Evolutionary conservation across 2,329 filamentous ascomycete genomes (phyloP).

Genomic region (Mariannaea sp.): DNA sequence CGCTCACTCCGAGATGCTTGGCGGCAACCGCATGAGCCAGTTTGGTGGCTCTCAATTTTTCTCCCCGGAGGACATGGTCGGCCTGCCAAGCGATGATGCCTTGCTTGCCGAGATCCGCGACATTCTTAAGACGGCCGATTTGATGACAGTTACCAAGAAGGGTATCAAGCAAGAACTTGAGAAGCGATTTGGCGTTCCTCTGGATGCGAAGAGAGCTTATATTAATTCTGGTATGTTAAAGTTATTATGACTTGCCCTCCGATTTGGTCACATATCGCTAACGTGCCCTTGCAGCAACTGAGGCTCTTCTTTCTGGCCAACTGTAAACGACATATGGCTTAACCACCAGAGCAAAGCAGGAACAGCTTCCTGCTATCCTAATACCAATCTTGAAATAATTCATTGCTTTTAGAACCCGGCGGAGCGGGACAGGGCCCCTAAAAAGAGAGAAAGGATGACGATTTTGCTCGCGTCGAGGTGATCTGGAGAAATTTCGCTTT

Average conservation of each 20-base stretch:
- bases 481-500: slow-evolving; percentile 8
- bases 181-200: slow-evolving; percentile 81
- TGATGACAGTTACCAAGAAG: slow-evolving; percentile 99
- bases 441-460: slow-evolving; percentile 32
- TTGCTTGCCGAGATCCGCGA: slow-evolving; percentile 92
- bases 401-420: slow-evolving; percentile 24
- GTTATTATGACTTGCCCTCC: not conserved
- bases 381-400: slow-evolving; percentile 27
- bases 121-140: slow-evolving; percentile 85
- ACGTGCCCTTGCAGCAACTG: slow-evolving; percentile 61
- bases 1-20: slow-evolving; percentile 69
- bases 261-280: slow-evolving; percentile 18
- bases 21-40: slow-evolving; percentile 62
- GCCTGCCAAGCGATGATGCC: slow-evolving; percentile 85
- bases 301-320: slow-evolving; percentile 78
- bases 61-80: slow-evolving; percentile 68
- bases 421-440: slow-evolving; percentile 32
- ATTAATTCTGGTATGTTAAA: slow-evolving; percentile 82
- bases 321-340: slow-evolving; percentile 53
- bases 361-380: slow-evolving; percentile 19
- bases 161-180: slow-evolving; percentile 94
- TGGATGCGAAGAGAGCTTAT: slow-evolving; percentile 89
- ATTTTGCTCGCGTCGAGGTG: slow-evolving; percentile 25
- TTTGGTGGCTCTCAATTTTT: slow-evolving; percentile 65
- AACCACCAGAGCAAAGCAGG: slow-evolving; percentile 12